These are phyloP conservation scores for Salisapilia sapeloensis DNA, from an alignment of 352 stramenopile species.

Conservation along the genomic window DNA sequence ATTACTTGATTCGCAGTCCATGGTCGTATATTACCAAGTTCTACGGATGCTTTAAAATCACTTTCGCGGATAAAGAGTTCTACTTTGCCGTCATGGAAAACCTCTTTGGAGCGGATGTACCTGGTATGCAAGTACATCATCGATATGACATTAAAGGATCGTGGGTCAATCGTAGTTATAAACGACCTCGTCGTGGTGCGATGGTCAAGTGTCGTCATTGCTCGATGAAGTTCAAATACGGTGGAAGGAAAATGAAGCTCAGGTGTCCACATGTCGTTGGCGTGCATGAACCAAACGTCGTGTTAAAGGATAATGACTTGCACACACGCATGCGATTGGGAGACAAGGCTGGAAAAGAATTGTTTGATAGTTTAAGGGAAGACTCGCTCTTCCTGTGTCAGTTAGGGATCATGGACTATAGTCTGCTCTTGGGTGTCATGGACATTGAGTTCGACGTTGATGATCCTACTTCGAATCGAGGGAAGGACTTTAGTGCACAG, in stretches of 20 bases:
- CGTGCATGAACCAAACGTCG: slow-evolving; percentile 66
- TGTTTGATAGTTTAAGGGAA: slow-evolving; percentile 48
- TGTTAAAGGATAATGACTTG: slow-evolving; percentile 80
- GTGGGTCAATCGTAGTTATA: slow-evolving; percentile 82
- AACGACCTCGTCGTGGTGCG: slow-evolving; percentile 39
- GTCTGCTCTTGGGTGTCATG: slow-evolving; percentile 69
- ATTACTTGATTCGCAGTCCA: slow-evolving; percentile 66
- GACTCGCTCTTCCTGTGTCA: slow-evolving; percentile 64
- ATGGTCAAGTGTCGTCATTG: slow-evolving; percentile 78
- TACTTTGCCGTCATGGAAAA: slow-evolving; percentile 91
- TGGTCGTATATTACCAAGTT: slow-evolving; percentile 79
- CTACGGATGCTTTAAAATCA: slow-evolving; percentile 82
- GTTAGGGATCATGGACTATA: slow-evolving; percentile 85
- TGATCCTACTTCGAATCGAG: slow-evolving; percentile 4
- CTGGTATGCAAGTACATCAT: slow-evolving; percentile 65
- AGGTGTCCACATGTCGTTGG: slow-evolving; percentile 68
- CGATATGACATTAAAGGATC: slow-evolving; percentile 85
- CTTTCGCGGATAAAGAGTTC: slow-evolving; percentile 79
- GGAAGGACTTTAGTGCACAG: background rate
- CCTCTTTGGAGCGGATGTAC: slow-evolving; percentile 59
- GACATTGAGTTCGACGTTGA: slow-evolving; percentile 75
- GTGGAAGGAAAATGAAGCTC: slow-evolving; percentile 37
- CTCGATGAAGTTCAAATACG: slow-evolving; percentile 75
- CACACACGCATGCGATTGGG: slow-evolving; percentile 68
- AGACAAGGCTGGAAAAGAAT: slow-evolving; percentile 18